These are phyloP conservation scores for Manihot esculenta DNA, from an alignment of 441 rosid genomes.

Conservation along the genomic window DNA sequence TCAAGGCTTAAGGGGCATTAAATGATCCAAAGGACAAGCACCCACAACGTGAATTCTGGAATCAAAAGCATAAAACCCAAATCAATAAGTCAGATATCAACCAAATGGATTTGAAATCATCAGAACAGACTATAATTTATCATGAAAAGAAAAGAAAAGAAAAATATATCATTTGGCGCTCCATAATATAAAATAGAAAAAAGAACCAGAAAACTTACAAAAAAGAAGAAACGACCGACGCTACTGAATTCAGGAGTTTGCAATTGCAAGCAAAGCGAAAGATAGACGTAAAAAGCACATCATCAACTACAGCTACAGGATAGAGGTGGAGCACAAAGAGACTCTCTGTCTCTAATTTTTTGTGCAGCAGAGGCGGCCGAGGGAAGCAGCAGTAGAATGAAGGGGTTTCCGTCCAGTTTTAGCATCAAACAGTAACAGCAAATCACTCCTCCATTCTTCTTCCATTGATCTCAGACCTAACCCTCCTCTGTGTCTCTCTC, in stretches of 20 bases:
- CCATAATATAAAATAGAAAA: no score
- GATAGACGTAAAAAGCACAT: conserved; percentile 6
- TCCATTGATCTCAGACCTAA: background rate
- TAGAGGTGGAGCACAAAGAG: background rate
- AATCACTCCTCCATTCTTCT: background rate
- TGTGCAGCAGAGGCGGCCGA: background rate
- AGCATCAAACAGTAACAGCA: background rate
- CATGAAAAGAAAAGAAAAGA: no score
- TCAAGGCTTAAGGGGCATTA: background rate
- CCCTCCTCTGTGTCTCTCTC: background rate
- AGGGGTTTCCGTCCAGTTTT: conserved; percentile 2
- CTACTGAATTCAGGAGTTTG: background rate
- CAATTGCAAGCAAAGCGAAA: background rate
- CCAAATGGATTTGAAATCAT: background rate
- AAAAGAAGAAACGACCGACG: background rate
- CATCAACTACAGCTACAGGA: background rate
- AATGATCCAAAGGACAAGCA: background rate
- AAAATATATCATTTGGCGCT: no score
- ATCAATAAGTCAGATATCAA: background rate
- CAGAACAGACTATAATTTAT: background rate
- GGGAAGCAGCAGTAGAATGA: background rate
- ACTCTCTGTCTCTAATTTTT: background rate
- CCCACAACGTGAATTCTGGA: background rate
- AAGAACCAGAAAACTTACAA: background rate
- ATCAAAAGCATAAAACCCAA: background rate